Evolutionary conservation across 805 yeast genomes (phyloP).

Genomic region (Teunomyces tritomae): DNA sequence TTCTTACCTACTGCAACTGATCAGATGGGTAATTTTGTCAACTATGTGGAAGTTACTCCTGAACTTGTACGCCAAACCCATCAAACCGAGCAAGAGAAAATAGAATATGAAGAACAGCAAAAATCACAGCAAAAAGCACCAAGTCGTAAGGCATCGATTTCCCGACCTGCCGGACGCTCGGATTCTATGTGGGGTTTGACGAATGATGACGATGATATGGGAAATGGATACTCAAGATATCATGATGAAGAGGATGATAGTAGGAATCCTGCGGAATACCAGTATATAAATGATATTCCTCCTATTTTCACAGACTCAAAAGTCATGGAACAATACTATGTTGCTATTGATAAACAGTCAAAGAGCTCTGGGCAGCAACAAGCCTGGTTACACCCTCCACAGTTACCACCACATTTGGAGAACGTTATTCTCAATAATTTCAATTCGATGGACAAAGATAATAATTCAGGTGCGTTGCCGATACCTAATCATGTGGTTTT

Average conservation of each 20-base stretch:
- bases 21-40: conserved; percentile 93
- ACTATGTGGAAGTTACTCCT: conserved; percentile 75
- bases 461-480: conserved; percentile 84
- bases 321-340: conserved; percentile 82
- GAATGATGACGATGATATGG: conserved; percentile 77
- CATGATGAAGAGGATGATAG: conserved; percentile 52
- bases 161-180: conserved; percentile 33
- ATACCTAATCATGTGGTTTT: conserved; percentile 94
- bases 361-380: conserved; percentile 56
- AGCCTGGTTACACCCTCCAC: conserved; percentile 87
- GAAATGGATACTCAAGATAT: conserved; percentile 73
- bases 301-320: conserved; percentile 82
- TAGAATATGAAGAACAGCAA: conserved; percentile 16
- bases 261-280: conserved; percentile 15
- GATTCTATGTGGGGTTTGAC: conserved; percentile 66
- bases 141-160: conserved; percentile 30
- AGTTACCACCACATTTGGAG: conserved; percentile 94
- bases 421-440: conserved; percentile 83
- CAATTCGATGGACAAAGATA: conserved; percentile 59
- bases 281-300: conserved; percentile 69
- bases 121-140: conserved; percentile 15
- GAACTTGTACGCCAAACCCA: conserved; percentile 33
- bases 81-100: conserved; percentile 17
- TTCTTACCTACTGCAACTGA: conserved; percentile 95
- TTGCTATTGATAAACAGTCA: conserved; percentile 69